phyloP scores from a whole-genome alignment of 192 early-diverging fungal genomes.

The Rhizoclosmatium sp. region DNA sequence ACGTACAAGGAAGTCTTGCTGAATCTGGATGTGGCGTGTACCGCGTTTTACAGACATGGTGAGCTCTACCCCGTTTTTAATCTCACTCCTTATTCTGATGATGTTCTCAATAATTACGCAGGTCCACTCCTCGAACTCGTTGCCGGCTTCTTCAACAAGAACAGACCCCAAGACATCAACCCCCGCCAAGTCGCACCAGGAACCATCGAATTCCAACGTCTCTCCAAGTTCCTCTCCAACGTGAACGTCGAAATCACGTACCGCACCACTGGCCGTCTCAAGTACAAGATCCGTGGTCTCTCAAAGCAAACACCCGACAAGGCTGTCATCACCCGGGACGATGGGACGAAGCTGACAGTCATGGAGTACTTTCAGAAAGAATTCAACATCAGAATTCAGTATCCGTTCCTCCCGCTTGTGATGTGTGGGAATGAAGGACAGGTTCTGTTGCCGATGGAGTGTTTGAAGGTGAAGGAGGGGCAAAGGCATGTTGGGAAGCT shows the following conservation, averaged over 20 bases:
- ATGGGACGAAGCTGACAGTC: not conserved
- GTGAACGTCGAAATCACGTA: constrained; percentile 20
- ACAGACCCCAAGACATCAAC: constrained; percentile 25
- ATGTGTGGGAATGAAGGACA: constrained; percentile 24
- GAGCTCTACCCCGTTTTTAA: not conserved
- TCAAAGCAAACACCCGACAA: constrained; percentile 10
- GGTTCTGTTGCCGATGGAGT: constrained; percentile 43
- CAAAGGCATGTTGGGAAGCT: constrained; percentile 41
- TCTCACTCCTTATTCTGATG: not conserved
- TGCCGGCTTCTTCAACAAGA: constrained; percentile 32
- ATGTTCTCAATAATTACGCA: not conserved
- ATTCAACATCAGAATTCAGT: constrained; percentile 17
- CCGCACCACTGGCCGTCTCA: not conserved
- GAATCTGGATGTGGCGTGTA: constrained; percentile 35
- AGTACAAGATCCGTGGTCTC: constrained; percentile 33
- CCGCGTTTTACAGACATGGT: constrained; percentile 29
- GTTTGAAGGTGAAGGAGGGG: constrained; percentile 18
- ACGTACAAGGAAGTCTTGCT: constrained; percentile 36
- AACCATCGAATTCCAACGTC: constrained; percentile 28
- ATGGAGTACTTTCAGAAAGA: constrained; percentile 52
- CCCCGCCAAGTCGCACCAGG: not conserved
- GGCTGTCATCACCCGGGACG: constrained; percentile 2
- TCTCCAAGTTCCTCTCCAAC: constrained; percentile 32
- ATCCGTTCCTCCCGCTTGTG: constrained; percentile 8
- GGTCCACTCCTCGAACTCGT: constrained; percentile 30